Evolutionary conservation across 2,329 filamentous ascomycete genomes (phyloP).

Genomic region (Elsinoe ampelina): DNA sequence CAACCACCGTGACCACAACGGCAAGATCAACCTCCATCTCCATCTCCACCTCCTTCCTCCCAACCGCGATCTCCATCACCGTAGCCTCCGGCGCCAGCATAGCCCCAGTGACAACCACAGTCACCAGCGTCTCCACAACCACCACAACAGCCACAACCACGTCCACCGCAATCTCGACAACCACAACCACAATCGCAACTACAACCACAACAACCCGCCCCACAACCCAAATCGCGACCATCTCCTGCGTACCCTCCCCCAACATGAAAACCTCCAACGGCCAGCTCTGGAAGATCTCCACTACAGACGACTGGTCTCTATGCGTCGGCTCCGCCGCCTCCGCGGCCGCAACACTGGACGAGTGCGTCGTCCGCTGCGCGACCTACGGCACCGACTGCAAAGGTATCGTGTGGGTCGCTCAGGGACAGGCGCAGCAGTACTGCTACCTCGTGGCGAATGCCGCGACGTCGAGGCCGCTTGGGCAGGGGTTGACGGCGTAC

Average conservation of each 20-base stretch:
- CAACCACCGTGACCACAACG: too few relatives aligned
- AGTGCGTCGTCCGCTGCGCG: background rate
- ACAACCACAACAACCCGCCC: background rate
- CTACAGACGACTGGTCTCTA: background rate
- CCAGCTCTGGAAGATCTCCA: background rate
- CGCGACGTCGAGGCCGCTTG: background rate
- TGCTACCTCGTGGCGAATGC: background rate
- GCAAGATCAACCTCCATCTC: too few relatives aligned
- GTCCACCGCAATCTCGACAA: background rate
- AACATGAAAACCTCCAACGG: background rate
- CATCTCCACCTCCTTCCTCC: too few relatives aligned
- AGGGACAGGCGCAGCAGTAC: background rate
- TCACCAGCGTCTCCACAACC: background rate
- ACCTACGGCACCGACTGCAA: background rate
- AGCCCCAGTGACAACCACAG: too few relatives aligned
- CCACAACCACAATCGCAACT: background rate
- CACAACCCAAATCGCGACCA: background rate
- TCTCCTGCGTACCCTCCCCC: background rate
- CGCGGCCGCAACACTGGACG: background rate
- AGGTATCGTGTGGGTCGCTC: background rate
- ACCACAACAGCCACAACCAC: background rate
- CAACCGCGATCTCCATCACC: too few relatives aligned
- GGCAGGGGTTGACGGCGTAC: background rate
- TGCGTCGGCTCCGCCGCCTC: too few relatives aligned
- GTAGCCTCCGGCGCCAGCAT: too few relatives aligned